phyloP scores from a whole-genome alignment of 805 yeast species.

The Suhomyces prunicola region DNA sequence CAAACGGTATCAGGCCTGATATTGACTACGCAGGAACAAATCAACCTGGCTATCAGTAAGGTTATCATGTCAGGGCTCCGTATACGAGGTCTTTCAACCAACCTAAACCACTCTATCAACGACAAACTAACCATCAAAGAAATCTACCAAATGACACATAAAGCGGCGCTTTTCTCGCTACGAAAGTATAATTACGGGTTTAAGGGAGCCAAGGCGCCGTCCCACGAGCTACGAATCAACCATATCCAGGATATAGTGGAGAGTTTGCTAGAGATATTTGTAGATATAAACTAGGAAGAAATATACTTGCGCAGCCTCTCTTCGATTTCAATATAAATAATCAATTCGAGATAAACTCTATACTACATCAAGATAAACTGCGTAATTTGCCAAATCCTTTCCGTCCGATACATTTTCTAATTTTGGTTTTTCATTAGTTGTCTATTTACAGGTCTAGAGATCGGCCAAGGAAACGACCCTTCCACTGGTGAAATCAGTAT shows the following conservation, averaged over 20 bases:
- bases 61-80: slow-evolving; percentile 40
- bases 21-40: slow-evolving; percentile 22
- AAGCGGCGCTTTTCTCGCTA: slow-evolving; percentile 37
- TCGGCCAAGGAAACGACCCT: slow-evolving; percentile 9
- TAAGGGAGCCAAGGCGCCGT: slow-evolving; percentile 8
- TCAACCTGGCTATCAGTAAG: slow-evolving; percentile 31
- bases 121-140: slow-evolving; percentile 38
- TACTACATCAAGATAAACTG: neutral
- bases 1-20: slow-evolving; percentile 3
- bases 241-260: slow-evolving; percentile 41
- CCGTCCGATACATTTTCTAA: too few relatives aligned
- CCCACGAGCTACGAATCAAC: slow-evolving; percentile 17
- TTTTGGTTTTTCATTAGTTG: too few relatives aligned
- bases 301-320: too few relatives aligned
- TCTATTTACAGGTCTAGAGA: slow-evolving; percentile 8
- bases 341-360: too few relatives aligned
- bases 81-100: slow-evolving; percentile 35
- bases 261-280: slow-evolving; percentile 32
- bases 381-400: too few relatives aligned
- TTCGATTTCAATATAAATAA: too few relatives aligned
- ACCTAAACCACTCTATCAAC: slow-evolving; percentile 19
- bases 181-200: slow-evolving; percentile 34
- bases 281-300: slow-evolving; percentile 30
- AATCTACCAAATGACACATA: slow-evolving; percentile 39
- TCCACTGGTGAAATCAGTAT: slow-evolving; percentile 10